These are phyloP conservation scores for Rosellinia necatrix DNA, from an alignment of 2,329 filamentous ascomycete species.

Conservation along the genomic window DNA sequence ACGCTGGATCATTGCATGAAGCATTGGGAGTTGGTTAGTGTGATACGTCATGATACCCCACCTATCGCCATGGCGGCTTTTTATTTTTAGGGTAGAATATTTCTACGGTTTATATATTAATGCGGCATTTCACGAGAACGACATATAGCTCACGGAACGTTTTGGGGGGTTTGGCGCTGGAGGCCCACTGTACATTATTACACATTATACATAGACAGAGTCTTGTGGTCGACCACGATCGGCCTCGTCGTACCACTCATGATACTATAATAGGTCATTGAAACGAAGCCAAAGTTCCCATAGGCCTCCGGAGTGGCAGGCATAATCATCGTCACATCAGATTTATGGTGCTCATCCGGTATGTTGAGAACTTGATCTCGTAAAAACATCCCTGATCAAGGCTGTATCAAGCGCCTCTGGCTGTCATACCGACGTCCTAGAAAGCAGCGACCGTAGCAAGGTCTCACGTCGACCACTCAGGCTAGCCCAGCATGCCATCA, in stretches of 20 bases:
- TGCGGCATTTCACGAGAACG: constrained; percentile 4
- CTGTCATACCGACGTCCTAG: background rate
- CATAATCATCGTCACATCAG: background rate
- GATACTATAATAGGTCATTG: background rate
- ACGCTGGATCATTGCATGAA: constrained; percentile 13
- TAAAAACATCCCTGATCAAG: no score
- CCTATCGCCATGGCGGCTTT: constrained; percentile 4
- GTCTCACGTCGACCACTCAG: background rate
- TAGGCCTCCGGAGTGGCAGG: no score
- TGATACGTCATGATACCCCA: constrained; percentile 19
- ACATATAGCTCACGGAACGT: constrained; percentile 1
- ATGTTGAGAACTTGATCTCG: background rate
- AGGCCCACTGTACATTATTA: constrained; percentile 15
- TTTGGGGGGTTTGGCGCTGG: background rate
- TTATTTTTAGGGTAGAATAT: background rate
- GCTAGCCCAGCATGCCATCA: background rate
- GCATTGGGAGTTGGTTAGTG: constrained; percentile 17
- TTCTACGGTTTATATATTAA: constrained; percentile 2
- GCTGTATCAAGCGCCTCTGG: no score
- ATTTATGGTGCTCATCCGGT: background rate
- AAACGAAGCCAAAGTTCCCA: background rate
- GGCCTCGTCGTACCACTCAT: background rate
- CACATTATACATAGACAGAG: constrained; percentile 4
- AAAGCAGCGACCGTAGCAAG: background rate
- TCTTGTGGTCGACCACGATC: background rate